Conservation (phyloP, 2,329 filamentous ascomycete genomes). For the Onygenales sp. region DNA sequence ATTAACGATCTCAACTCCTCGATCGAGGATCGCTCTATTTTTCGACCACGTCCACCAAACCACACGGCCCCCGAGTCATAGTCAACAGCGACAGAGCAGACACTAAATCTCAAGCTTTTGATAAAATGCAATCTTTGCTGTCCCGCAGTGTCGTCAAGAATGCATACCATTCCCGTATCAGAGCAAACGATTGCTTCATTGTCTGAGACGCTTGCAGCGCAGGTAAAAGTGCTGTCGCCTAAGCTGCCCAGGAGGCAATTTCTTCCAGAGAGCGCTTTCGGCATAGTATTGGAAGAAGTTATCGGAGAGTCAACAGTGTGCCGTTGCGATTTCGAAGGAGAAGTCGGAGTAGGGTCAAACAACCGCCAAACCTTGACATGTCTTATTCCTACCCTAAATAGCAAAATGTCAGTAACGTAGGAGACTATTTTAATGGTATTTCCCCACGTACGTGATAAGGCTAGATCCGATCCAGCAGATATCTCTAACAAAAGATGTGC, state of each 20-base stretch:
- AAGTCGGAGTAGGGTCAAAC: slow-evolving; percentile 53
- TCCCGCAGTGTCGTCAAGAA: slow-evolving; percentile 67
- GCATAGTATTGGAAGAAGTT: slow-evolving; percentile 34
- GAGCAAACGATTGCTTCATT: slow-evolving; percentile 73
- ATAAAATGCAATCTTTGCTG: slow-evolving; percentile 62
- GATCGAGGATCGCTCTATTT: slow-evolving; percentile 40
- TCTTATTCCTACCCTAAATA: slow-evolving; percentile 58
- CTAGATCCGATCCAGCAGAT: slow-evolving; percentile 86
- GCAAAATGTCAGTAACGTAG: slow-evolving; percentile 7
- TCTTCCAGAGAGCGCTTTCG: slow-evolving; percentile 69
- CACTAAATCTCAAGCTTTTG: slow-evolving; percentile 55
- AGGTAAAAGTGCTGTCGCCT: slow-evolving; percentile 76
- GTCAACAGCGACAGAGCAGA: slow-evolving; percentile 57
- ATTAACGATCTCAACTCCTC: slow-evolving; percentile 26
- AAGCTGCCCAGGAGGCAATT: slow-evolving; percentile 79
- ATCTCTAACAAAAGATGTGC: slow-evolving; percentile 72
- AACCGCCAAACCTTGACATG: slow-evolving; percentile 92
- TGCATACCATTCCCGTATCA: slow-evolving; percentile 79
- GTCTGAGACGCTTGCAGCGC: slow-evolving; percentile 61
- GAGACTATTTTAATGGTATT: not conserved
- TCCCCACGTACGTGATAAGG: slow-evolving; percentile 59
- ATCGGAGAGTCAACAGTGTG: slow-evolving; percentile 32
- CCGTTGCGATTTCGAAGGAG: slow-evolving; percentile 53
- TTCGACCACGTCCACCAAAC: slow-evolving; percentile 58
- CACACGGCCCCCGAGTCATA: slow-evolving; percentile 49